These are phyloP conservation scores for Sanguinoderma infundibulare DNA, from an alignment of 1,284 basidiomycete genomes.

Conservation along the genomic window DNA sequence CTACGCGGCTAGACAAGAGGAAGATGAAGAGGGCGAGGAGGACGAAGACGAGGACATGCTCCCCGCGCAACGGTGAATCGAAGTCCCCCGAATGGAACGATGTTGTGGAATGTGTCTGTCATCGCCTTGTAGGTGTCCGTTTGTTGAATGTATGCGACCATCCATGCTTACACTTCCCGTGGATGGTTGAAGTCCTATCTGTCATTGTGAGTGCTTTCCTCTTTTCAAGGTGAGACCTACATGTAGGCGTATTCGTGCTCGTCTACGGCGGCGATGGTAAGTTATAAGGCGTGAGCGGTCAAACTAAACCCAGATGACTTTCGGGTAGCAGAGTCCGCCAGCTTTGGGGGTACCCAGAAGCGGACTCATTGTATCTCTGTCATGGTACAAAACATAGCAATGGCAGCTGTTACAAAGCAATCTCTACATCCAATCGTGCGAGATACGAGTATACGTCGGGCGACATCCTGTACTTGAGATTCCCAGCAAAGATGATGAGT, in stretches of 20 bases:
- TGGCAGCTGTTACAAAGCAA: slow-evolving; percentile 54
- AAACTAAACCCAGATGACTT: no score
- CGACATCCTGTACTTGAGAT: slow-evolving; percentile 87
- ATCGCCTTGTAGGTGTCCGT: slow-evolving; percentile 20
- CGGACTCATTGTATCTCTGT: no score
- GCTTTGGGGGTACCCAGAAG: no score
- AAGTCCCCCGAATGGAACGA: not conserved
- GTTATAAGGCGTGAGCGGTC: no score
- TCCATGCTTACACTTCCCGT: slow-evolving; percentile 27
- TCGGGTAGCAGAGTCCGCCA: no score
- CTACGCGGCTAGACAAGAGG: slow-evolving; percentile 6
- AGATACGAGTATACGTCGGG: slow-evolving; percentile 92
- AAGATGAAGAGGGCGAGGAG: slow-evolving; percentile 29
- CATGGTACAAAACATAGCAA: slow-evolving; percentile 12
- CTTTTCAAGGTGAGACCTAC: no score
- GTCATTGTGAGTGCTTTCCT: no score
- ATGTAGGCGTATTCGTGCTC: no score
- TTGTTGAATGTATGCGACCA: slow-evolving; percentile 19
- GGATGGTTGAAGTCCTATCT: slow-evolving; percentile 15
- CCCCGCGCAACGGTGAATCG: slow-evolving; percentile 28
- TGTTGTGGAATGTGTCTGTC: not conserved
- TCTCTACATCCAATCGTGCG: slow-evolving; percentile 77
- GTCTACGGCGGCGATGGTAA: no score
- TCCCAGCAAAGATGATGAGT: slow-evolving; percentile 87
- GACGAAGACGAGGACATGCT: slow-evolving; percentile 36